These are phyloP conservation scores for Scheffersomyces cryptocercus DNA, from an alignment of 1,139 yeast genomes.

Conservation along the genomic window DNA sequence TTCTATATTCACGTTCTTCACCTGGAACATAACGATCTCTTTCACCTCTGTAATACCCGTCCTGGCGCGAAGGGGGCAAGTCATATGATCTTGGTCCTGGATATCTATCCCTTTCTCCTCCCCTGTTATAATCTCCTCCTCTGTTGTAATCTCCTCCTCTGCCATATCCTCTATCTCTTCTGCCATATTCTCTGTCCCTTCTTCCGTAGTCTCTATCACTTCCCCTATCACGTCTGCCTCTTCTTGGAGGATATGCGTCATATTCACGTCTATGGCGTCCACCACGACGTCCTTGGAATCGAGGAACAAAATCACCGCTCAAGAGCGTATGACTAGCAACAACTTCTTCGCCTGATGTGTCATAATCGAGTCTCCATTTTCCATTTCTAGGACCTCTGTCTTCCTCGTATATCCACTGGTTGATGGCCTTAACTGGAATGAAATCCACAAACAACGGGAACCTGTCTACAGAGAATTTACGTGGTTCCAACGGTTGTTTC, in stretches of 20 bases:
- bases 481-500: constrained; percentile 19
- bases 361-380: constrained; percentile 43
- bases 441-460: constrained; percentile 39
- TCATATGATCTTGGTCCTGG: constrained; percentile 12
- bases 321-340: constrained; percentile 43
- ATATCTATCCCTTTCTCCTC: background rate
- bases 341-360: constrained; percentile 30
- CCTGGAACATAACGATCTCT: constrained; percentile 19
- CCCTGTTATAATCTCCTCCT: background rate
- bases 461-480: constrained; percentile 21
- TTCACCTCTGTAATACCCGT: constrained; percentile 10
- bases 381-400: constrained; percentile 46
- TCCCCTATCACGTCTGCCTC: constrained; percentile 8
- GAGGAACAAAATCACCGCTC: constrained; percentile 33
- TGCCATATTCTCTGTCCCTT: constrained; percentile 5
- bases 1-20: constrained; percentile 2
- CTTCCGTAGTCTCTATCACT: constrained; percentile 6
- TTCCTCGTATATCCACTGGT: constrained; percentile 50
- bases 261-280: constrained; percentile 5
- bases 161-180: constrained; percentile 2
- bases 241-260: background rate
- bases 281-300: constrained; percentile 14
- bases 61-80: constrained; percentile 11
- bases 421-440: constrained; percentile 47
- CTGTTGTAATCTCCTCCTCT: constrained; percentile 4